A percentile compares a stretch with the other conserved stretches of the same genome.
Evolutionary conservation across 2,329 filamentous ascomycete genomes (phyloP).

Genomic region (Fonsecaea monophora): DNA sequence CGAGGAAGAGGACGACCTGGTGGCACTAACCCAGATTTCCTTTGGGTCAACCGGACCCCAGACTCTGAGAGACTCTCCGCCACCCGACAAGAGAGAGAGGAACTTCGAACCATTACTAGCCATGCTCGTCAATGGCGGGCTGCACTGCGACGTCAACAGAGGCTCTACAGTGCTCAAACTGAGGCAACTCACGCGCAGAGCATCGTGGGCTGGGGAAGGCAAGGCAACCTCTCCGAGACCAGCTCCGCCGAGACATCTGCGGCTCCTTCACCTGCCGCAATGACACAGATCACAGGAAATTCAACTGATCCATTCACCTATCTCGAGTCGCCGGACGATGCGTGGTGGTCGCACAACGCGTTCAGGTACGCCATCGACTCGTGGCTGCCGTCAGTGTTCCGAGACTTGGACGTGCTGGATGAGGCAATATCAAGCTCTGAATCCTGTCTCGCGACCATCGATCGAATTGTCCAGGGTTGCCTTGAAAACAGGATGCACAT

Average conservation of each 20-base stretch:
- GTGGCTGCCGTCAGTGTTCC: conserved; percentile 30
- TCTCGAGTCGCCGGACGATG: conserved; percentile 28
- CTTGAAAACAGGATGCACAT: conserved; percentile 32
- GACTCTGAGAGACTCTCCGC: conserved; percentile 31
- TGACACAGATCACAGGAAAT: conserved; percentile 17
- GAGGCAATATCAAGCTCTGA: conserved; percentile 7
- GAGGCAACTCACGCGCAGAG: conserved; percentile 30
- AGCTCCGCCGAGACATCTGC: conserved; percentile 32
- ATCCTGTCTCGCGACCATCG: conserved; percentile 25
- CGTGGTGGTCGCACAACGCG: conserved; percentile 28
- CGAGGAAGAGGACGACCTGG: conserved; percentile 20
- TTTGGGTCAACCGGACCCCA: conserved; percentile 35
- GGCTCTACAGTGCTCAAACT: conserved; percentile 28
- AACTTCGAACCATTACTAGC: conserved; percentile 34
- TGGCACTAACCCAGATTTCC: conserved; percentile 29
- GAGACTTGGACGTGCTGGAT: conserved; percentile 25
- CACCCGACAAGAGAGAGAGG: conserved; percentile 32
- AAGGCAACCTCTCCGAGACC: conserved; percentile 24
- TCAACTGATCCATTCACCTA: conserved; percentile 25
- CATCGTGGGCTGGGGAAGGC: conserved; percentile 31
- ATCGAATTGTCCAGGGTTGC: conserved; percentile 29
- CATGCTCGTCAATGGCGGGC: conserved; percentile 35
- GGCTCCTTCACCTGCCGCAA: conserved; percentile 26
- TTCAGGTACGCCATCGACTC: conserved; percentile 24
- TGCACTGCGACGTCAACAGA: conserved; percentile 30